Percentiles rank a stretch among this genome's conserved stretches.
Conservation (phyloP, 495 filamentous ascomycete species). For the Tuber brumale region DNA sequence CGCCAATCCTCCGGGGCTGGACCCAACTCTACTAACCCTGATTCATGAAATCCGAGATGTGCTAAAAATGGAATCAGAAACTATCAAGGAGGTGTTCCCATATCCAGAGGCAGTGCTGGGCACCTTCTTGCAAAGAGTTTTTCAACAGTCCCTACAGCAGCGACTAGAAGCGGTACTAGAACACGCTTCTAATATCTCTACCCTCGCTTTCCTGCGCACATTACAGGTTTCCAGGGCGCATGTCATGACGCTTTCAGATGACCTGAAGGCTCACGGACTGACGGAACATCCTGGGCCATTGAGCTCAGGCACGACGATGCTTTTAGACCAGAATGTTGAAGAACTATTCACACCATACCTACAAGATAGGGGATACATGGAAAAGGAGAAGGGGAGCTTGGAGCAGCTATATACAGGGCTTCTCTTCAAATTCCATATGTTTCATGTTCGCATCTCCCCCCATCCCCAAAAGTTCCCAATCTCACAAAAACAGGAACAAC, state of each 20-base stretch:
- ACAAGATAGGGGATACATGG: constrained; percentile 87
- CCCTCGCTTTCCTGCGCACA: constrained; percentile 83
- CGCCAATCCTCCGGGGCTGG: constrained; percentile 82
- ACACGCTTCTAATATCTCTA: constrained; percentile 82
- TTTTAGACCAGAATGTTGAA: constrained; percentile 91
- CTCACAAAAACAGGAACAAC: constrained; percentile 40
- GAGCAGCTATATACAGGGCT: constrained; percentile 90
- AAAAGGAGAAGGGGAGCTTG: constrained; percentile 79
- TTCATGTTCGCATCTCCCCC: constrained; percentile 51
- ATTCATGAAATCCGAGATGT: constrained; percentile 89
- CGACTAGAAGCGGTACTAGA: constrained; percentile 92
- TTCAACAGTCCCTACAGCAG: constrained; percentile 96
- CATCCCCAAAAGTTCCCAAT: constrained; percentile 22
- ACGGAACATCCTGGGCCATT: constrained; percentile 91
- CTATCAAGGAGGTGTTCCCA: constrained; percentile 91
- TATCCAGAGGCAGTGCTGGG: constrained; percentile 89
- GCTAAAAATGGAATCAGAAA: constrained; percentile 90
- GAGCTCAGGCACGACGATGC: constrained; percentile 73
- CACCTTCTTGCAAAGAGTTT: constrained; percentile 88
- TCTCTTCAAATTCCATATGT: constrained; percentile 89
- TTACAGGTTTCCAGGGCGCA: constrained; percentile 83
- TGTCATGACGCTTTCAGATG: constrained; percentile 78
- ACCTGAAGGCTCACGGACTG: constrained; percentile 86
- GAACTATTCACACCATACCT: constrained; percentile 98
- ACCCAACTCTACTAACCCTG: constrained; percentile 82